These are phyloP conservation scores for Geotrichum restrictum DNA, from an alignment of 1,139 yeast genomes.

Conservation along the genomic window DNA sequence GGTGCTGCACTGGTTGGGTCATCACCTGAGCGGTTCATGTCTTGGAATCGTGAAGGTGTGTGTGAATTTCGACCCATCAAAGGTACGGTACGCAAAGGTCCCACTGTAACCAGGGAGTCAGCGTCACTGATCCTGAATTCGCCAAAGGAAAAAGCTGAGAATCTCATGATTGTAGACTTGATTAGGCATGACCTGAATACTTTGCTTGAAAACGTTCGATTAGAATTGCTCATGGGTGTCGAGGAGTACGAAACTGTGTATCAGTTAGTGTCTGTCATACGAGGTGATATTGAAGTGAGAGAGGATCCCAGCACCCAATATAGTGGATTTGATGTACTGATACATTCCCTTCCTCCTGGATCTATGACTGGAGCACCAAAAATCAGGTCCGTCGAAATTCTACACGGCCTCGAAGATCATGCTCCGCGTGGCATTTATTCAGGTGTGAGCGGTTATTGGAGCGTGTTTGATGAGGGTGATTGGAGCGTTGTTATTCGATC, in stretches of 20 bases:
- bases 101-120: constrained; percentile 42
- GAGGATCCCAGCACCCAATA: constrained; percentile 33
- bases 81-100: constrained; percentile 79
- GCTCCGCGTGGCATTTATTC: constrained; percentile 82
- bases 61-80: constrained; percentile 92
- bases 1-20: constrained; percentile 68
- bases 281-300: constrained; percentile 49
- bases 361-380: constrained; percentile 99
- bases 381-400: constrained; percentile 79
- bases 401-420: constrained; percentile 50
- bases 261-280: constrained; percentile 86
- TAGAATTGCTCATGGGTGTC: constrained; percentile 78
- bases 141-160: constrained; percentile 93
- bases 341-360: constrained; percentile 88
- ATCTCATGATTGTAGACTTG: constrained; percentile 92
- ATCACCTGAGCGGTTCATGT: constrained; percentile 88
- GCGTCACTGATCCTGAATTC: constrained; percentile 70
- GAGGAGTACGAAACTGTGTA: constrained; percentile 90
- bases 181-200: constrained; percentile 87
- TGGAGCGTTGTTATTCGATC: constrained; percentile 96
- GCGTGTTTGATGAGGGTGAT: constrained; percentile 80
- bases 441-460: constrained; percentile 96
- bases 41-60: constrained; percentile 53
- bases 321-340: constrained; percentile 73
- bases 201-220: constrained; percentile 62